These are phyloP conservation scores for Rutstroemia sydowiana DNA, from an alignment of 2,329 filamentous ascomycete species.

Conservation along the genomic window DNA sequence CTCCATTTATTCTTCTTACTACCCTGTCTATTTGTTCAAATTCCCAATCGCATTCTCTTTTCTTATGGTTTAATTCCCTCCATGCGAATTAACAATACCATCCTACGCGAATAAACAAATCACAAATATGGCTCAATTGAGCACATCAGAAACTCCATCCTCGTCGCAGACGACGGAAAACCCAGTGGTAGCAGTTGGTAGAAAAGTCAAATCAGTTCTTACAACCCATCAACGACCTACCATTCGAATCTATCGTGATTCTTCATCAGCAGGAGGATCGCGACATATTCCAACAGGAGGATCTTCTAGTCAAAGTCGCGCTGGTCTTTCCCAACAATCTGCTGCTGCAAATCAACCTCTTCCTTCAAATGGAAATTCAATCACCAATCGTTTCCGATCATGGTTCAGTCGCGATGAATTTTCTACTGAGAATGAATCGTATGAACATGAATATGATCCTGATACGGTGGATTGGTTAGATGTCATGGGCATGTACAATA, in stretches of 20 bases:
- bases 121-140: slow-evolving; percentile 10
- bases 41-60: too few species aligned
- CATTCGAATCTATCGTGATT: slow-evolving; percentile 20
- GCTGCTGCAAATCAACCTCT: neutral
- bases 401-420: slow-evolving; percentile 11
- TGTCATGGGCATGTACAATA: slow-evolving; percentile 48
- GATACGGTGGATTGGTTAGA: slow-evolving; percentile 62
- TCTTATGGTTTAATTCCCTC: too few species aligned
- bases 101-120: too few species aligned
- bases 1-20: too few species aligned
- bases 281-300: neutral
- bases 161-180: slow-evolving; percentile 17
- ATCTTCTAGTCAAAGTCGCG: neutral
- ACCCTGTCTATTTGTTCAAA: too few species aligned
- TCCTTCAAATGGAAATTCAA: slow-evolving; percentile 9
- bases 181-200: slow-evolving; percentile 19
- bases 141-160: slow-evolving; percentile 9
- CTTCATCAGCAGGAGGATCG: slow-evolving; percentile 9
- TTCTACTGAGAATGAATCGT: slow-evolving; percentile 8
- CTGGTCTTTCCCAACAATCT: neutral
- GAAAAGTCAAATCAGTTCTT: slow-evolving; percentile 21
- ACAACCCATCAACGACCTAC: slow-evolving; percentile 19
- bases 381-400: slow-evolving; percentile 16
- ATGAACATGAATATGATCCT: slow-evolving; percentile 45
- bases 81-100: too few species aligned